phyloP scores from a whole-genome alignment of 148 eudicot genomes.

The Rhododendron mucronatum region DNA sequence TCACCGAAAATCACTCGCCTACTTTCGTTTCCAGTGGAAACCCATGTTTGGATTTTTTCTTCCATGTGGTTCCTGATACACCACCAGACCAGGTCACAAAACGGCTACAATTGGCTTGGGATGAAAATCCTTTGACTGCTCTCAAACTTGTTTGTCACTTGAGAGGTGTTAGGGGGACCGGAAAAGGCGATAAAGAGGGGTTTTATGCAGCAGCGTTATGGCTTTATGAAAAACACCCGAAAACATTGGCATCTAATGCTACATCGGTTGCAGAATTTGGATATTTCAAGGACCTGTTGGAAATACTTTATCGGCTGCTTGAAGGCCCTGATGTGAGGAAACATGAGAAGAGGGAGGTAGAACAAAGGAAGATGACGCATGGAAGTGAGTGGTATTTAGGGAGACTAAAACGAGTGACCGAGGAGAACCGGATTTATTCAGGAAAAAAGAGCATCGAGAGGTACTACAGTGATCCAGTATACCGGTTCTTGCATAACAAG shows the following conservation, averaged over 20 bases:
- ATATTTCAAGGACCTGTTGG: slow-evolving; percentile 14
- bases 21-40: slow-evolving; percentile 15
- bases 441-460: slow-evolving; percentile 4
- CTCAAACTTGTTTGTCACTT: slow-evolving; percentile 11
- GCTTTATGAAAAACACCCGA: slow-evolving; percentile 8
- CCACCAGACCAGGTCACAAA: neutral
- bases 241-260: slow-evolving; percentile 11
- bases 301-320: slow-evolving; percentile 15
- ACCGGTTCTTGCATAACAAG: slow-evolving; percentile 8
- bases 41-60: slow-evolving; percentile 16
- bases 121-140: slow-evolving; percentile 11
- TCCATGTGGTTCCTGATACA: slow-evolving; percentile 16
- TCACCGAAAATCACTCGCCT: neutral
- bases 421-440: neutral
- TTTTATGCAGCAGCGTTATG: slow-evolving; percentile 10
- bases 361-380: neutral
- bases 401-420: neutral
- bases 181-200: slow-evolving; percentile 12
- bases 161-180: slow-evolving; percentile 11
- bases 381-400: neutral
- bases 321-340: slow-evolving; percentile 11
- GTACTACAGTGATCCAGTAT: slow-evolving; percentile 10
- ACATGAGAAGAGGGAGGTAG: neutral
- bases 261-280: slow-evolving; percentile 2
- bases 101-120: slow-evolving; percentile 10